Conservation (phyloP, 163 green algal species). For the Scenedesmus sp. region DNA sequence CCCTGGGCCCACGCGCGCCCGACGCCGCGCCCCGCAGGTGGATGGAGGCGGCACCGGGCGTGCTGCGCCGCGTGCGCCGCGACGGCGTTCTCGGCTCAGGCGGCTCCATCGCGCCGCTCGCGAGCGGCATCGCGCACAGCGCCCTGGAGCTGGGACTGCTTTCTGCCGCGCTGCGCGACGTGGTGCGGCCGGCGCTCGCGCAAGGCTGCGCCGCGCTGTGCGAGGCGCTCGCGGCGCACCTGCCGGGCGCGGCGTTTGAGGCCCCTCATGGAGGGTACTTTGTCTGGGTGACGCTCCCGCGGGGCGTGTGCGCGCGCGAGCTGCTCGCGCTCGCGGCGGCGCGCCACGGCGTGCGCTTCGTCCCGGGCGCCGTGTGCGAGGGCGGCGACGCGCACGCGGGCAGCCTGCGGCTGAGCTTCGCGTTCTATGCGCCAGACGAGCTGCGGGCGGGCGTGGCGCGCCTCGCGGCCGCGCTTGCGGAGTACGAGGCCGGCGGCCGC, state of each 20-base stretch:
- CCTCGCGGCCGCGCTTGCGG: slow-evolving; percentile 9
- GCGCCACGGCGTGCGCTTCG: slow-evolving; percentile 29
- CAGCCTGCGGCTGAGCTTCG: slow-evolving; percentile 42
- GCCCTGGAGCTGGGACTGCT: slow-evolving; percentile 57
- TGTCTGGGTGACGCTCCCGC: slow-evolving; percentile 53
- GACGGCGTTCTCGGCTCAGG: slow-evolving; percentile 33
- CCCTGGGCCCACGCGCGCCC: no score
- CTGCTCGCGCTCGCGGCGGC: slow-evolving; percentile 17
- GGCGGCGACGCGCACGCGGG: slow-evolving; percentile 8
- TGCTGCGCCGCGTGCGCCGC: slow-evolving; percentile 20
- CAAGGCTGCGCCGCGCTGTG: slow-evolving; percentile 30
- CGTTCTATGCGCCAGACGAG: slow-evolving; percentile 42
- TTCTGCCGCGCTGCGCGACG: slow-evolving; percentile 39
- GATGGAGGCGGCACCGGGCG: slow-evolving; percentile 30
- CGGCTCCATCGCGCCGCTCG: slow-evolving; percentile 31
- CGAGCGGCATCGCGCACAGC: slow-evolving; percentile 54
- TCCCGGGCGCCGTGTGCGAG: slow-evolving; percentile 22
- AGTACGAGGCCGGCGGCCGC: slow-evolving; percentile 1
- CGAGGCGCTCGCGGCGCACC: not conserved
- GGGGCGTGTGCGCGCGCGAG: slow-evolving; percentile 31
- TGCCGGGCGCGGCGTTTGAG: slow-evolving; percentile 25
- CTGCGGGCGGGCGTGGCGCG: slow-evolving; percentile 17
- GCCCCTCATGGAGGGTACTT: slow-evolving; percentile 57
- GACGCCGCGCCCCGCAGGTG: slow-evolving; percentile 9
- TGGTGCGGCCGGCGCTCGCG: slow-evolving; percentile 16